Evolutionary conservation across 73 alveolate genomes (phyloP), one percentile per base, ranked within the genome.

Genomic region (Diophrys appendiculata): DNA sequence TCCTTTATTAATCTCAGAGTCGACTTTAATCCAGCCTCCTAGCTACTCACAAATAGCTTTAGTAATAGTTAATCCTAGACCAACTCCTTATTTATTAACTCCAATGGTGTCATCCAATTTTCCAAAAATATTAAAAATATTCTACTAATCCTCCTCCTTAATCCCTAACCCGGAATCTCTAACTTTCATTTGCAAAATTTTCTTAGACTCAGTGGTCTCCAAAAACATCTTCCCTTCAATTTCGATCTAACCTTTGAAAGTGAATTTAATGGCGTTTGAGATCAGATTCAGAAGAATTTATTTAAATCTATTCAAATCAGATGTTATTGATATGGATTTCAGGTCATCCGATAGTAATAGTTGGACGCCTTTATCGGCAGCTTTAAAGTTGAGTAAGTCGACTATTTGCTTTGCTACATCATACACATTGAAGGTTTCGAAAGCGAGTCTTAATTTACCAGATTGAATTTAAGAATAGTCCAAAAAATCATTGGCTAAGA

Each of bases 81-180:
- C 87, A 23, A 76, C 85, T 29, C 85, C 85, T 43, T 5, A 43
- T 43, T 11, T 5, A 43, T 43, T 43, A 11, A 11, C 5, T 43
- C 60, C 18, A 43, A 11, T 43, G 24, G 64, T 56, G 18, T 56
- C 69, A 0, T 54, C 24, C 23, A 76, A 68, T 64, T 85, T 85
- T 18, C 80, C 73, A 71, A 85, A 85, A 2, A 84, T 72, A 32
- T 80, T 69, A 35, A 85, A 81, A 18, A 84, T 68, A 25, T 80
- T 84, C 28, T 78, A 65, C 69, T 68, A 35, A 29, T 84, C 92
- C 25, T 79, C 88, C 30, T 84, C 84, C 70, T 72, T 84, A 55
- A 84, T 78, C 1, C 92, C 91, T 8, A 83, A 68, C 0, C 91
- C 91, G n/a, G n/a, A n/a, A n/a, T n/a, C n/a, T n/a, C n/a, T n/a